phyloP scores from a whole-genome alignment of 495 filamentous ascomycete genomes.

The Aspergillus cavernicola region DNA sequence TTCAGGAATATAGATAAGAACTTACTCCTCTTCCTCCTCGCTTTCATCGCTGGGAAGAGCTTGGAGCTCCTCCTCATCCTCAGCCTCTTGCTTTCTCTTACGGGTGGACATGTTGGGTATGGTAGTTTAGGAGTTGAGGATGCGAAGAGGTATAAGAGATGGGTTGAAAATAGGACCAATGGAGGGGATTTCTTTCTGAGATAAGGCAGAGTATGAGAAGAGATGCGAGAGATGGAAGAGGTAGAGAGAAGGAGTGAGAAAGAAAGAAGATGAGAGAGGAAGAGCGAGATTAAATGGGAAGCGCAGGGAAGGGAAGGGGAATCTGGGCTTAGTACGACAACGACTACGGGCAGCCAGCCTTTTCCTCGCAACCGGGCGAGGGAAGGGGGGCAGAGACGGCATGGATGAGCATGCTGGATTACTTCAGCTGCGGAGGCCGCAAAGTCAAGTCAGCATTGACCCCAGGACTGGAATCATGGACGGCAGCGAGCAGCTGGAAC shows the following conservation, averaged over 20 bases:
- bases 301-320: conserved; percentile 8
- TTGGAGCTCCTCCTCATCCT: conserved; percentile 56
- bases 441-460: conserved; percentile 10
- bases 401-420: conserved; percentile 13
- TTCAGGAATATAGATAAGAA: conserved; percentile 13
- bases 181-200: conserved; percentile 7
- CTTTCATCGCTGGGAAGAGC: conserved; percentile 59
- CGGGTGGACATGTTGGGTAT: conserved; percentile 55
- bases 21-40: conserved; percentile 65
- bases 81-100: conserved; percentile 62
- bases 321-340: conserved; percentile 13
- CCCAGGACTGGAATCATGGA: conserved; percentile 1
- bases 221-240: conserved; percentile 11
- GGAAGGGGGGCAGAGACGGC: conserved; percentile 10
- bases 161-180: conserved; percentile 2
- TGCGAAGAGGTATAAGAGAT: conserved; percentile 6
- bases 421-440: conserved; percentile 14
- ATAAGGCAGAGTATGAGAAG: conserved; percentile 4
- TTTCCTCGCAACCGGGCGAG: conserved; percentile 5
- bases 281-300: conserved; percentile 21
- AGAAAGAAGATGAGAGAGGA: conserved; percentile 21
- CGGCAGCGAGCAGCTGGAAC: neutral
- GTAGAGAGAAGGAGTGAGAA: conserved; percentile 18
- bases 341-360: conserved; percentile 1
- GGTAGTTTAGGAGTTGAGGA: neutral